Evolutionary conservation across 805 yeast genomes (phyloP), one percentile per base, ranked within the genome.

Genomic region (Schwanniomyces yamadae): DNA sequence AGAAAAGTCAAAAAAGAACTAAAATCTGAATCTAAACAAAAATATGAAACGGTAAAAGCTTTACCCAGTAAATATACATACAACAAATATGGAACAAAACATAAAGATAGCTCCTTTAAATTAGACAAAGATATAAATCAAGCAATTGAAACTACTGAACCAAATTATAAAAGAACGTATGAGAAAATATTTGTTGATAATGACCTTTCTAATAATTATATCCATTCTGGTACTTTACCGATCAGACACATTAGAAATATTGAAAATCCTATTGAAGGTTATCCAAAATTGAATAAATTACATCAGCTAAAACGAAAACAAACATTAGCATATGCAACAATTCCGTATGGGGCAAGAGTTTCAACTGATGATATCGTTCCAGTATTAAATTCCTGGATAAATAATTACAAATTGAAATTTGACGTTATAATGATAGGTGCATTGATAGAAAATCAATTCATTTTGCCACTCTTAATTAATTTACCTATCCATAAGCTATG

Each of bases 371-470:
- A 75, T 35, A 79, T 88, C 57, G 66, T 78, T 5, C 73, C 74
- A 1, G 71, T 74, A 0, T 62, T 90, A 39, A 71, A 75, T 39
- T 52, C 57, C 14, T 84, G 95, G 95, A 76, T 78, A 21, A 57
- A 61, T 12, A 64, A 65, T 13, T 77, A 79, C 38, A 69, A 73
- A 6, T 52, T 85, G 24, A 77, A 76, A 41, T 91, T 90, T 58
- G 96, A 90, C 55, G 95, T 88, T 8, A 84, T 91, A 10, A 87
- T 91, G 95, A 78, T 90, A 36, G 95, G 95, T 1, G 91, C 93
- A 3, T 66, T 91, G 33, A 75, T 83, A 1, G 90, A 84, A 45
- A 80, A 83, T 50, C 89, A 81, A 50, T 73, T 84, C 36, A 65
- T 84, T 13, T 69, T 76, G 28, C 84, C 86, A 0, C 49, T 82